Base-by-base conservation (phyloP, 1,284 basidiomycete genomes). In the Apiotrichum sp. region DNA sequence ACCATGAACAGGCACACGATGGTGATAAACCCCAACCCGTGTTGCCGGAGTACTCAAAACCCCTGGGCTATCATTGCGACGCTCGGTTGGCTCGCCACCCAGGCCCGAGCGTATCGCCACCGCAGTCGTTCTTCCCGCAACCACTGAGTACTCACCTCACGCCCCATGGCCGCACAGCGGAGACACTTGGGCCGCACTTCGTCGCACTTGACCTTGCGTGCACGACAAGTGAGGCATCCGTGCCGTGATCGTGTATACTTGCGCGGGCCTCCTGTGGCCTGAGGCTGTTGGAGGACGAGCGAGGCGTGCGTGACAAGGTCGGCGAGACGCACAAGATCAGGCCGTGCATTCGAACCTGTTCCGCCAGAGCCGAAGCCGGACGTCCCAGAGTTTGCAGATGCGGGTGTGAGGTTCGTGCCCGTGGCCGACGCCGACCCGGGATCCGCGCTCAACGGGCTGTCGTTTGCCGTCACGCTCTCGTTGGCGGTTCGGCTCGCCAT, bases 151-250 rank as follows among this genome's bases (percentile, higher is more conserved):
- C 51, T 52, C 38, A 52, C 51, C 13, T 45, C 51, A 2, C 51
- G 43, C 1, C 51, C 51, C 51, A 52, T 52, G 8, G 43, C 51
- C 22, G 51, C 43, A 9, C 51, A 52, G 3, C 51, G 44, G 29
- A 52, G 62, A 50, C 69, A 71, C 1, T 47, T 40, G 1, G 69
- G 69, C 43, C 59, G 52, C n/a, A 55, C 55, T 39, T 60, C 58
- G 44, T 60, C 58, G 45, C 58, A 60, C 42, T 57, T 60, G 38
- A 60, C 58, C 41, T 60, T 60, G 34, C 50, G 38, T 8, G 33
- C 32, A 8, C 58, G 58, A 34, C 58, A 60, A 6, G 50, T 53
- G 39, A 56, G 55, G 16, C 52, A 53, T 3, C 52, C 52, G 10
- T 40, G 38, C 1, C 52, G 45, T 13, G 52, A 53, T 33, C 52